Evolutionary conservation across 495 filamentous ascomycete genomes (phyloP), one percentile per base, ranked within the genome.

Genomic region (Talaromyces proteolyticus): DNA sequence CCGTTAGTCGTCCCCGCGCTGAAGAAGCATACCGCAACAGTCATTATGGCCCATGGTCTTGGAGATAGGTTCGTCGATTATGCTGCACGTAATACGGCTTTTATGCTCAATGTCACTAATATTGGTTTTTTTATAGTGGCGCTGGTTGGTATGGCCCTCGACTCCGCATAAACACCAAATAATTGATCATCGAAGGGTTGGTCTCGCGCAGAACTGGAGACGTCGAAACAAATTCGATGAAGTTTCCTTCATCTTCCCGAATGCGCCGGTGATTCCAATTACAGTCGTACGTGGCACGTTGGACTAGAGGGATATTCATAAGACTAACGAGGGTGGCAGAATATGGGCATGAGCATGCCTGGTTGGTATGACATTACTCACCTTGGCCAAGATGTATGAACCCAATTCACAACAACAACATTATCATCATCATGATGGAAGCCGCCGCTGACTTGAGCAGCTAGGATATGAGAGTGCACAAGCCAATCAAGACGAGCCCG

Each of bases 291-390:
- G 80, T 70, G 37, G 19, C 8, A 34, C n/a, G 14, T 34, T 5
- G 10, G 14, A 19, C 8, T 6, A n/a, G 43, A 37, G 4, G 1
- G 3, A 42, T 26, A 17, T 23, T 22, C 20, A 29, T 8, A 20
- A 41, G 7, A 29, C 46, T 54, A 37, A 53, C 42, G 21, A 12
- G 20, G 12, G 19, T 22, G 19, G 50, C 54, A 90, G 87, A 90
- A 93, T 63, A 69, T 77, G 36, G 89, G 90, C 25, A 86, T 89
- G 85, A 62, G 63, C 8, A 91, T 95, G 88, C 89, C 91, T 3
- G 89, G 86, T 17, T 96, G 92, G 92, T 95, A 91, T 62, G 89
- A 96, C 57, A 88, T 96, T 57, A 78, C 85, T 67, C 82, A 85
- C 67, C 59, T 65, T 8, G 61, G 64, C 24, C 58, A 62, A 55